Base-by-base conservation (phyloP, 106 monocot species). In the Amphibolis antarctica region DNA sequence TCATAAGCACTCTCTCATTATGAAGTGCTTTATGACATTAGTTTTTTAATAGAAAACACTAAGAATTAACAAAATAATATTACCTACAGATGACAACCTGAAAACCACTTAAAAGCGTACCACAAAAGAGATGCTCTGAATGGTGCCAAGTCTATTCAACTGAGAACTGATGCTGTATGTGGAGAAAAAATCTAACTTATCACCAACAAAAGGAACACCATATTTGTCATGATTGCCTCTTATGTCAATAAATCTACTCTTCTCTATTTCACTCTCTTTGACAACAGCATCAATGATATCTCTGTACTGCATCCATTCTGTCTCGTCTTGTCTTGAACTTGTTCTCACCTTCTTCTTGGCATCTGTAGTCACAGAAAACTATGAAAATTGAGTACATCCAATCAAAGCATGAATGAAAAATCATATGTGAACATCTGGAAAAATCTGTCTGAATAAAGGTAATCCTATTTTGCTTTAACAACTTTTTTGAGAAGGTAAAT, bases 161-260 rank as follows among this genome's bases (percentile, higher is more conserved):
- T 77, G 81, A 24, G 88, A 75, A 76, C 75, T 88, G 50, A 83
- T 60, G 63, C 88, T 93, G 58, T 80, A 53, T 58, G 54, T 73
- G 26, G 92, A 88, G 68, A 93, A 93, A 75, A 82, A 93, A 70
- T 93, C 92, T 59, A 88, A 76, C 30, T 73, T 68, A 28, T 71
- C 50, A 17, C 80, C 71, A 52, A 74, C 82, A 75, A 59, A 75
- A 60, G 92, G 88, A 78, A 93, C 85, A 60, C 92, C 92, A 78
- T 88, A 93, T 72, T 85, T 93, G 59, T 93, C 88, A 74, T 93
- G 92, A 68, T 93, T 93, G 42, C 88, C 92, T 71, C 85, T 85
- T 58, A 83, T 85, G 61, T 93, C 92, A 72, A 93, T 73, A 67
- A 93, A 69, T 85, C 77, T 85, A 54, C 68, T 68, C 71, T 67